phyloP scores from a whole-genome alignment of 331 rosid species.

The Quercus phellos region DNA sequence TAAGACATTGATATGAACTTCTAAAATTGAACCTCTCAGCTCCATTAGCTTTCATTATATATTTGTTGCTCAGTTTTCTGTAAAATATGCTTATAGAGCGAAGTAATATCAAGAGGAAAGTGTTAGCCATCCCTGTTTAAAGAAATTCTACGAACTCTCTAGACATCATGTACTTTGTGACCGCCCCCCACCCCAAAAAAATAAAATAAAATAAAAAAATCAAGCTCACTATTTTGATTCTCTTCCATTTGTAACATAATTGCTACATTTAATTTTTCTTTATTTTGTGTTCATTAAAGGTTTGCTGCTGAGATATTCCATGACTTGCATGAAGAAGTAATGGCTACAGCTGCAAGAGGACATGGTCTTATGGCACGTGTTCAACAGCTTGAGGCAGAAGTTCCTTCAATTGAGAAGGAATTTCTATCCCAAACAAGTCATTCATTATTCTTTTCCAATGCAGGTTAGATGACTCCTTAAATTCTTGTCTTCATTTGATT shows the following conservation, averaged over 20 bases:
- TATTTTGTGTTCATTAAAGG: constrained; percentile 30
- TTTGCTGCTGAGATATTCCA: constrained; percentile 97
- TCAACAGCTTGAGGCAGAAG: constrained; percentile 92
- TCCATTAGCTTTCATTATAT: too few species aligned
- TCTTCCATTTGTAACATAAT: background rate
- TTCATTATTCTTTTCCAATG: constrained; percentile 46
- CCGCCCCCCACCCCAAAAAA: too few species aligned
- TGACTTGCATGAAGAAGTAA: constrained; percentile 90
- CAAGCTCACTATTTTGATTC: background rate
- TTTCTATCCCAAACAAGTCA: constrained; percentile 67
- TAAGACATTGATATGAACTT: background rate
- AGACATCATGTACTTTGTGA: background rate
- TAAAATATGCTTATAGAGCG: background rate
- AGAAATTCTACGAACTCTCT: background rate
- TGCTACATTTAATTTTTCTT: background rate
- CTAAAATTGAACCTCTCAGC: too few species aligned
- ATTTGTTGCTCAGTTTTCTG: too few species aligned
- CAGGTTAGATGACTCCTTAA: constrained; percentile 51
- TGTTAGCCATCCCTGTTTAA: background rate
- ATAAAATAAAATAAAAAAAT: too few species aligned
- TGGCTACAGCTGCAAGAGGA: constrained; percentile 83
- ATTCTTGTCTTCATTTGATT: constrained; percentile 13
- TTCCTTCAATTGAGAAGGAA: constrained; percentile 85
- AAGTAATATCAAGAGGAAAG: background rate
- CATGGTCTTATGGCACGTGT: constrained; percentile 77